Evolutionary conservation across 805 yeast species (phyloP).

Genomic region (Lipomyces mesembrius): DNA sequence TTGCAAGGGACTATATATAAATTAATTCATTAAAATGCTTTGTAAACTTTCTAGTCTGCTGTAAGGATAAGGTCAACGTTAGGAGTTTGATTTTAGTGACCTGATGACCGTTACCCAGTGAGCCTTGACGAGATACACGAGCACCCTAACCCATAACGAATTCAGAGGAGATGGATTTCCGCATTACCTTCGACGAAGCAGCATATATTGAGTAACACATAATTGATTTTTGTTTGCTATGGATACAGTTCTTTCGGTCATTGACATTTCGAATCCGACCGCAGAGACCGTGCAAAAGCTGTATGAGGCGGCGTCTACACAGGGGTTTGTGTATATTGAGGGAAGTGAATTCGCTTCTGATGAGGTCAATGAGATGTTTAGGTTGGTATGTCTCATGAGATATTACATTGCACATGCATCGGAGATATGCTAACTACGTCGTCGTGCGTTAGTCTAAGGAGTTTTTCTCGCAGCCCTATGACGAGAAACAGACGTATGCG

Average conservation of each 20-base stretch:
- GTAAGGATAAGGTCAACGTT: no score
- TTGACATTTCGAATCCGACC: slow-evolving; percentile 58
- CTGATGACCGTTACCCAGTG: no score
- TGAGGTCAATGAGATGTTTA: slow-evolving; percentile 59
- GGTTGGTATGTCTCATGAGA: slow-evolving; percentile 39
- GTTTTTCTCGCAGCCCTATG: slow-evolving; percentile 58
- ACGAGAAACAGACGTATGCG: slow-evolving; percentile 55
- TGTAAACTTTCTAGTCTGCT: no score
- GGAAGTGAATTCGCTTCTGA: slow-evolving; percentile 65
- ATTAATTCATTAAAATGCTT: no score
- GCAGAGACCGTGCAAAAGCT: slow-evolving; percentile 56
- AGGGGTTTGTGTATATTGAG: slow-evolving; percentile 68
- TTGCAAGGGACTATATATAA: no score
- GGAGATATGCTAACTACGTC: not conserved
- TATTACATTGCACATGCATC: not conserved
- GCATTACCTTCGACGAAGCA: no score
- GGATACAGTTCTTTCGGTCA: slow-evolving; percentile 37
- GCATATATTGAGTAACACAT: no score
- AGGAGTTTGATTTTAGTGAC: no score
- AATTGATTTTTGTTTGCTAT: not conserved
- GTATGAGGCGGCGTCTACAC: slow-evolving; percentile 62
- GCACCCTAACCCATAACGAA: not conserved
- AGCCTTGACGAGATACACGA: no score
- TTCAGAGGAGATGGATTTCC: no score
- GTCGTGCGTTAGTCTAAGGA: slow-evolving; percentile 47